Evolutionary conservation across 352 stramenopile species (phyloP), one percentile per base, ranked within the genome.

Genomic region (Aphanomyces euteiches): DNA sequence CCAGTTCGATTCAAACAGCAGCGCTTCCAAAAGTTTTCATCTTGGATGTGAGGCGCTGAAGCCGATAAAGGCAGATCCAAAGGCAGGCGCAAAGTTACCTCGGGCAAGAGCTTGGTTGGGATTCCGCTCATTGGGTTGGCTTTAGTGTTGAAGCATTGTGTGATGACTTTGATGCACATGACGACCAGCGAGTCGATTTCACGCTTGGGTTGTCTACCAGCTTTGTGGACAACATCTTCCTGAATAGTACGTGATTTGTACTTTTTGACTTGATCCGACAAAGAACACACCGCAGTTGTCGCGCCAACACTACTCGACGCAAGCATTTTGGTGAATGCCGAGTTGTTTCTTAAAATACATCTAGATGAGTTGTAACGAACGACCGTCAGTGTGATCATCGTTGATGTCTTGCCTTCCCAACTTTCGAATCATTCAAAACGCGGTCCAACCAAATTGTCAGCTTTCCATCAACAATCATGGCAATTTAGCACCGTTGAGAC

Each of bases 21-120:
- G 8, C 87, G 81, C 72, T 98, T 97, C 93, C 93, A 98, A 77
- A 97, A 98, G 75, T 91, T 96, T 72, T 98, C 92, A 72, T 97
- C 90, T 50, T 85, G 90, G 47, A 98, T 88, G 72, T 95, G 88
- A 0, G 85, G 84, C 5, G 87, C 84, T 2, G 87, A 84, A 47
- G 96, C 72, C 48, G 81, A 87, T 0, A 91, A 77, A 66, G 96
- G 88, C 41, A 97, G 79, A 56, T 96, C 84, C 17, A 94, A 76
- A 17, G 85, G 84, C 15, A 97, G 76, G 21, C 87, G 76, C 6
- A 78, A 78, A 74, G 91, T 94, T 37, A 96, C 82, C 38, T 94
- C 87, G 0, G 85, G 85, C 0, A 96, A 72, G 73, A 95, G 93
- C 72, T 92, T 82, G 34, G 85, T 79, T 10, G 83, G 87, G 17